Base-by-base conservation (phyloP, 805 yeast genomes). In the Saccharomyces cerevisiae region DNA sequence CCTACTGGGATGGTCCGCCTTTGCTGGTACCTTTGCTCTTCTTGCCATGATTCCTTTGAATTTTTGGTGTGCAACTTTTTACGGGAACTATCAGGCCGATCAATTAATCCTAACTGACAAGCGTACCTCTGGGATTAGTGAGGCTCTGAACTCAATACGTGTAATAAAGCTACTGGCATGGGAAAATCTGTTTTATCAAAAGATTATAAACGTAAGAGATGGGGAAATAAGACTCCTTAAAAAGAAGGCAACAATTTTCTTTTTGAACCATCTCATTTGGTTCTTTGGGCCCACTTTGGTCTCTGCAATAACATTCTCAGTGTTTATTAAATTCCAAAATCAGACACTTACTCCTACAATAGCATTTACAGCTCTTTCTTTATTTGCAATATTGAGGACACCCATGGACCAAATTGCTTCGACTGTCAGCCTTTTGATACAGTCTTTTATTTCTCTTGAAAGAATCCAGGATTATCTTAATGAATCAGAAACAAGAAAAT, bases 131-230 rank as follows among this genome's bases (percentile, higher is more conserved):
- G 87, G 85, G 69, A 79, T 90, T 62, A 90, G 88, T 69, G 97
- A 89, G 70, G 80, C 92, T 9, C 81, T 89, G 64, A 90, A 84
- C 70, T 82, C 89, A 59, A 90, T 89, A 57, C 79, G 96, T 68
- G 87, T 90, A 62, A 84, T 89, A 75, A 89, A 89, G 71, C 87
- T 85, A 64, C 89, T 89, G 69, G 96, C 94, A 2, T 89, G 97
- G 97, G 97, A 89, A 68, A 77, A 80, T 46, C 75, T 31, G 13
- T 31, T 31, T 14, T 13, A 31, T 14, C 36, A 13, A 14, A 31
- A 14, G 36, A 31, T 31, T 6, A 31, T 31, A 17, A 13, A 4
- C 36, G 13, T 3, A 31, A 31, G 36, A 14, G 17, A 31, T 13
- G 36, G 36, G 6, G 36, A 31, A 31, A 31, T 31, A 4, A 31